A percentile compares a stretch with the other conserved stretches of the same genome.
These are phyloP conservation scores for Neonectria punicea DNA, from an alignment of 2,329 filamentous ascomycete genomes.

Conservation along the genomic window DNA sequence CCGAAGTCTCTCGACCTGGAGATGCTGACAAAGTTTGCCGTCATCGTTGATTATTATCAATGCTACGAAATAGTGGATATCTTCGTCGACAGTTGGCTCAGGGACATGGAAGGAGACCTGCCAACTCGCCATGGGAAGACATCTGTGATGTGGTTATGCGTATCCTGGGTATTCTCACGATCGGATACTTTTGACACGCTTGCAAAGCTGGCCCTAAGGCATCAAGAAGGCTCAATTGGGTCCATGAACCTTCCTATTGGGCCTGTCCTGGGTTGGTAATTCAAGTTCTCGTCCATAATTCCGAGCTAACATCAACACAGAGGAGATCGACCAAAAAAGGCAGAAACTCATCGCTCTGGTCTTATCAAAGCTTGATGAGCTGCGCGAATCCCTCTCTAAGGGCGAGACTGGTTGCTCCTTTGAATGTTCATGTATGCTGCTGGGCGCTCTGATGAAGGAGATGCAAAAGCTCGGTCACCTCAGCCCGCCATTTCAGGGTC, in stretches of 20 bases:
- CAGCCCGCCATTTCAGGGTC: not conserved
- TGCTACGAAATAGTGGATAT: too few species aligned
- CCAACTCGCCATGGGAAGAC: too few species aligned
- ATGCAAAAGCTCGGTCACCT: not conserved
- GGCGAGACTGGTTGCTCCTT: not conserved
- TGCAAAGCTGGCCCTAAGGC: not conserved
- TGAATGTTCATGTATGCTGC: conserved; percentile 13
- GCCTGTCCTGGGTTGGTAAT: not conserved
- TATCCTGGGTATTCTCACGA: conserved; percentile 6
- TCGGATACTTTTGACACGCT: not conserved
- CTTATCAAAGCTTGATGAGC: not conserved
- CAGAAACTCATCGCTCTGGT: not conserved
- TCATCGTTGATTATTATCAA: too few species aligned
- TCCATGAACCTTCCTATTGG: not conserved
- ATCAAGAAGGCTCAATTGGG: not conserved
- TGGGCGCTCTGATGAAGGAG: conserved; percentile 2
- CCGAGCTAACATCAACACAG: not conserved
- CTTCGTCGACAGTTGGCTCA: too few species aligned
- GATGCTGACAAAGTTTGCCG: too few species aligned
- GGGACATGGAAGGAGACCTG: too few species aligned
- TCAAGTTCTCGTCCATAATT: not conserved
- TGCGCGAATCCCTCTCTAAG: not conserved
- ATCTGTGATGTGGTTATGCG: too few species aligned
- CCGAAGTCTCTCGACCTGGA: too few species aligned
- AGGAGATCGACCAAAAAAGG: conserved; percentile 5